A percentile compares a stretch with the other conserved stretches of the same genome.
phyloP scores from a whole-genome alignment of 2,329 filamentous ascomycete species.

The Sporothrix brasiliensis region DNA sequence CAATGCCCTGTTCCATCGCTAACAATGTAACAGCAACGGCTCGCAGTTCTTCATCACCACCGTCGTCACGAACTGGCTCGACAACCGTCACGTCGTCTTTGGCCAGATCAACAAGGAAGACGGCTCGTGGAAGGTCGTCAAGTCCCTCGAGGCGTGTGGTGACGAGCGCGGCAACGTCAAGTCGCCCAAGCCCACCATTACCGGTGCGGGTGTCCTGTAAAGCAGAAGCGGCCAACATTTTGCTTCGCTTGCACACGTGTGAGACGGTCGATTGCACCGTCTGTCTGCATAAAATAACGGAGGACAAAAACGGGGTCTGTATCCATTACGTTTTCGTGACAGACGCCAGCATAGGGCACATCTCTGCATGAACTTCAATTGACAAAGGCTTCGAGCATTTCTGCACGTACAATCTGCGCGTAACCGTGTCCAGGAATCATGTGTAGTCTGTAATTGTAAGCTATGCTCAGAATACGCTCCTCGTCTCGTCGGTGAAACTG shows the following conservation, averaged over 20 bases:
- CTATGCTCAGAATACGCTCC: neutral
- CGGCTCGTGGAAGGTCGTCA: slow-evolving; percentile 57
- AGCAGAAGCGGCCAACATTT: neutral
- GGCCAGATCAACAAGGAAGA: slow-evolving; percentile 65
- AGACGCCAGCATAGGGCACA: neutral
- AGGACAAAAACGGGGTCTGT: slow-evolving; percentile 25
- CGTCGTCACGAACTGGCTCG: slow-evolving; percentile 82
- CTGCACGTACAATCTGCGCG: slow-evolving; percentile 7
- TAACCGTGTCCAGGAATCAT: neutral
- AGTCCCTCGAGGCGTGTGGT: slow-evolving; percentile 64
- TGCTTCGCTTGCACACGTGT: too few species aligned
- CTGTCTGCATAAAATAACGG: neutral
- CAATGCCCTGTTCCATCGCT: neutral
- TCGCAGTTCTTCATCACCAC: slow-evolving; percentile 99
- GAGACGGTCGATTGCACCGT: too few species aligned
- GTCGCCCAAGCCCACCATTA: slow-evolving; percentile 47
- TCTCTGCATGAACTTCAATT: slow-evolving; percentile 15
- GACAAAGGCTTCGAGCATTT: slow-evolving; percentile 21
- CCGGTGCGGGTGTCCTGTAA: slow-evolving; percentile 32
- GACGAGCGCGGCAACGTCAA: slow-evolving; percentile 58
- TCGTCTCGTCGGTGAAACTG: too few species aligned
- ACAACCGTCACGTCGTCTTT: slow-evolving; percentile 83
- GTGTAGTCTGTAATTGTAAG: neutral
- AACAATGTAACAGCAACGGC: slow-evolving; percentile 72
- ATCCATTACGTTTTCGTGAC: slow-evolving; percentile 12